Conservation (phyloP, 768 basidiomycete genomes). For the Saitozyma podzolica region DNA sequence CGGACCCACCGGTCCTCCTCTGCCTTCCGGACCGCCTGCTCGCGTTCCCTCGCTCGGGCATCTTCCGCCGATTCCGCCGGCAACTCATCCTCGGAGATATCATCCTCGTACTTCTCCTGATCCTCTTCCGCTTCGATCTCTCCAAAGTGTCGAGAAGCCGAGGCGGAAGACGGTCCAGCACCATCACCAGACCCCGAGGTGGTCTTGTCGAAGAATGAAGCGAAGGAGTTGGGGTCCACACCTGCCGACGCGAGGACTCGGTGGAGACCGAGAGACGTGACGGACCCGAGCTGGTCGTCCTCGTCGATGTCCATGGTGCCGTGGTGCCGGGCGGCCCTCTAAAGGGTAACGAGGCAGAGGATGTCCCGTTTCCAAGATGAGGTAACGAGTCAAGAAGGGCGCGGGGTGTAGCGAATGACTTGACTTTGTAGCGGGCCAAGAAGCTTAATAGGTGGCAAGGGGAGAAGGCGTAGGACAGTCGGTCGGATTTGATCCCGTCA, state of each 20-base stretch:
- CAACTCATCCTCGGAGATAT: conserved; percentile 22
- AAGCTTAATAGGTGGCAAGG: background rate
- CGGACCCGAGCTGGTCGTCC: conserved; percentile 24
- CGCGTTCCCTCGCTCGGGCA: conserved; percentile 10
- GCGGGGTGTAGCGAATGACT: no score
- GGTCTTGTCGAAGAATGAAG: conserved; percentile 17
- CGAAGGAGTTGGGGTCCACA: conserved; percentile 28
- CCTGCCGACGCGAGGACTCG: conserved; percentile 29
- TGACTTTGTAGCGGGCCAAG: background rate
- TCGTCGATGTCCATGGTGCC: conserved; percentile 16
- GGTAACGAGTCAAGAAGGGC: no score
- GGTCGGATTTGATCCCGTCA: no score
- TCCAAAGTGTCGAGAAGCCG: conserved; percentile 13
- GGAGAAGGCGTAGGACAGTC: background rate
- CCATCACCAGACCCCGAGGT: conserved; percentile 1
- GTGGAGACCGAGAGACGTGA: conserved; percentile 27
- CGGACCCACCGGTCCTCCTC: conserved; percentile 25
- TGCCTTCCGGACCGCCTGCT: conserved; percentile 23
- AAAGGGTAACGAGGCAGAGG: no score
- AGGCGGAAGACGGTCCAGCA: background rate
- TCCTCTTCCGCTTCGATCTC: conserved; percentile 37
- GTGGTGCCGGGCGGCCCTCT: background rate
- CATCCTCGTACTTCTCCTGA: conserved; percentile 34
- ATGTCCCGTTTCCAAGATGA: no score
- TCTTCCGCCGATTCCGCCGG: conserved; percentile 23